These are phyloP conservation scores for Rutstroemia sp. DNA, from an alignment of 2,329 filamentous ascomycete genomes.

Conservation along the genomic window DNA sequence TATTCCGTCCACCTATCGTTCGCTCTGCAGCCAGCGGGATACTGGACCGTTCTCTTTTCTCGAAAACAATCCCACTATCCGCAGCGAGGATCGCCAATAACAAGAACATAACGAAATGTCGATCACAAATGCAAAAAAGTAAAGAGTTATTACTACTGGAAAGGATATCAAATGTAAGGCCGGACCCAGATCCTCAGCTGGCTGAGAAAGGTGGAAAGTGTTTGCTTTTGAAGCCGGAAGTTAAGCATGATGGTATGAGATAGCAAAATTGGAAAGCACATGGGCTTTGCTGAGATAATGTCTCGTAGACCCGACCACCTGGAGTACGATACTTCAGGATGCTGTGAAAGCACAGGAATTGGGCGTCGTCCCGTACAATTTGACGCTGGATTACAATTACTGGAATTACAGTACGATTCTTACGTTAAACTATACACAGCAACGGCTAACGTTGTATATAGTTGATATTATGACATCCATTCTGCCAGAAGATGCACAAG, in stretches of 20 bases:
- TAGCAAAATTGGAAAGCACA: background rate
- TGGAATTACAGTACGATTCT: slow-evolving; percentile 71
- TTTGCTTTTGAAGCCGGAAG: slow-evolving; percentile 48
- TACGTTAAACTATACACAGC: background rate
- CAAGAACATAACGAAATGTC: slow-evolving; percentile 65
- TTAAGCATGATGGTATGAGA: slow-evolving; percentile 43
- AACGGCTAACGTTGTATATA: slow-evolving; percentile 2
- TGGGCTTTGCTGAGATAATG: background rate
- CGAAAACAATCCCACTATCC: slow-evolving; percentile 65
- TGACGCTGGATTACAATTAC: slow-evolving; percentile 74
- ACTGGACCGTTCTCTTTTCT: slow-evolving; percentile 79
- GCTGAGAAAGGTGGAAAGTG: slow-evolving; percentile 52
- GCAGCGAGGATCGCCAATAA: slow-evolving; percentile 72
- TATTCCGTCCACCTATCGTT: slow-evolving; percentile 73
- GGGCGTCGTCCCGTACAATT: slow-evolving; percentile 64
- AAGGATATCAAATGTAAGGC: slow-evolving; percentile 53
- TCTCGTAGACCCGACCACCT: slow-evolving; percentile 60
- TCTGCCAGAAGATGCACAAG: slow-evolving; percentile 70
- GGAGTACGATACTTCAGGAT: slow-evolving; percentile 63
- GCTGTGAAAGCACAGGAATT: slow-evolving; percentile 63
- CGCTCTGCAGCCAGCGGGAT: slow-evolving; percentile 59
- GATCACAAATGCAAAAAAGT: slow-evolving; percentile 56
- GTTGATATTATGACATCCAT: slow-evolving; percentile 73
- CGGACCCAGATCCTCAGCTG: slow-evolving; percentile 51
- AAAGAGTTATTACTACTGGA: slow-evolving; percentile 59